Conservation (phyloP, 495 filamentous ascomycete species). For the Barbatosphaeria neglecta region DNA sequence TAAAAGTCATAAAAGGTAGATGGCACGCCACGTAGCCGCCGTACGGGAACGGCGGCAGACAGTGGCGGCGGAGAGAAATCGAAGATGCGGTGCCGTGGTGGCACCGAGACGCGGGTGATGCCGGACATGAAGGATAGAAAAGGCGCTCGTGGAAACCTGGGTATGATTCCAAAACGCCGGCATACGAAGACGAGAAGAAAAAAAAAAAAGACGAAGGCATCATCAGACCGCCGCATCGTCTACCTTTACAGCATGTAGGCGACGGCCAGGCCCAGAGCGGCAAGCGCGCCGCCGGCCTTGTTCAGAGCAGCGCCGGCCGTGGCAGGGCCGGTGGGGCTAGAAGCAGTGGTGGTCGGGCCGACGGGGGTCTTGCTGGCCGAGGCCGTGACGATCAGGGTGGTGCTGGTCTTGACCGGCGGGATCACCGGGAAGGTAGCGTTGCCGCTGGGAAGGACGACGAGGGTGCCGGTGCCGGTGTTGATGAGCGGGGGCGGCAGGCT, state of each 20-base stretch:
- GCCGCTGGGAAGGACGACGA: too few species aligned
- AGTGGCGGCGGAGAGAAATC: background rate
- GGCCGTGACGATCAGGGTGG: slow-evolving; percentile 1
- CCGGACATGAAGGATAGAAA: background rate
- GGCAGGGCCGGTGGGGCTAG: background rate
- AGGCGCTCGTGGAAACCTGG: background rate
- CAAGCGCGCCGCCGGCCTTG: slow-evolving; percentile 2
- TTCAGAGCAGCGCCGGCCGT: slow-evolving; percentile 2
- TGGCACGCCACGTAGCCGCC: too few species aligned
- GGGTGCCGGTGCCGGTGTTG: background rate
- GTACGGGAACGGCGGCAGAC: background rate
- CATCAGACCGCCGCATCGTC: too few species aligned
- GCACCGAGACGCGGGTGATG: background rate
- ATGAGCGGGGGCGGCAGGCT: background rate
- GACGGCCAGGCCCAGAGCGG: slow-evolving; percentile 3
- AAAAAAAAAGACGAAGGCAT: background rate
- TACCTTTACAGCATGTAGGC: slow-evolving; percentile 3
- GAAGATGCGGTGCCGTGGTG: too few species aligned
- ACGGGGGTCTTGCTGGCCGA: background rate
- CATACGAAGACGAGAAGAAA: background rate
- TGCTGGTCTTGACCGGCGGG: background rate
- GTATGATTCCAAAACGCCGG: background rate
- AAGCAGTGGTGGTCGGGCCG: background rate
- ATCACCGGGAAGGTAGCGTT: background rate
- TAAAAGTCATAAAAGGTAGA: too few species aligned